Evolutionary conservation across 1,284 basidiomycete genomes (phyloP), one percentile per base, ranked within the genome.

Genomic region (Irpex lacteus): DNA sequence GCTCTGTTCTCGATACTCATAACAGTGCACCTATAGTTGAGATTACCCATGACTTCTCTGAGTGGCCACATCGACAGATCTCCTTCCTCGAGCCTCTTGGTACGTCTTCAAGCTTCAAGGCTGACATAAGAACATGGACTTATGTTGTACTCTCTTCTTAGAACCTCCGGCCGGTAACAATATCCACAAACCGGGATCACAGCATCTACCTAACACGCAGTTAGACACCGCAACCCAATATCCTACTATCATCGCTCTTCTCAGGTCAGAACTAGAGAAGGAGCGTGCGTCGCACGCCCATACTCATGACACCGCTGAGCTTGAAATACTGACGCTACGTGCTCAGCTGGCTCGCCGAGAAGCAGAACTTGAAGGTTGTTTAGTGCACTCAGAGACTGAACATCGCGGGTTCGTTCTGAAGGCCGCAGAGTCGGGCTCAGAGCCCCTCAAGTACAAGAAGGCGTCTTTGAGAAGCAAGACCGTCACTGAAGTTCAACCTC

Each of bases 261-360:
- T 86, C 9, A 77, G 78, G 21, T 73, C 65, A 18, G 80, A 83
- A 64, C 78, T 83, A 21, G 78, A 80, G 19, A 65, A 74, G 0
- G 87, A 87, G 69, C 78, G 80, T 2, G 70, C 68, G 40, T 78
- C 79, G 0, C 85, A 85, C 65, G 67, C 68, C 7, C 73, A 72
- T 13, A 81, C 78, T 0, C 76, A 74, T 9, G 74, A 78, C 47
- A 71, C 75, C 6, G 77, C 80, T 0, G 81, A 83, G 60, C 69
- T 74, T 1, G 78, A 79, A 54, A 79, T 85, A 40, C 70, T 79
- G 5, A 72, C 76, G 8, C 77, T 89, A 2, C 80, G 84, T 62
- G 84, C 86, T 0, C 82, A 82, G 69, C 72, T 89, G 4, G 84
- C 86, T 0, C 78, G 79, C 5, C 78, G 86, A 21, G 87, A 88